Evolutionary conservation across 306 rosid genomes (phyloP).

Genomic region (Prosopis cineraria): DNA sequence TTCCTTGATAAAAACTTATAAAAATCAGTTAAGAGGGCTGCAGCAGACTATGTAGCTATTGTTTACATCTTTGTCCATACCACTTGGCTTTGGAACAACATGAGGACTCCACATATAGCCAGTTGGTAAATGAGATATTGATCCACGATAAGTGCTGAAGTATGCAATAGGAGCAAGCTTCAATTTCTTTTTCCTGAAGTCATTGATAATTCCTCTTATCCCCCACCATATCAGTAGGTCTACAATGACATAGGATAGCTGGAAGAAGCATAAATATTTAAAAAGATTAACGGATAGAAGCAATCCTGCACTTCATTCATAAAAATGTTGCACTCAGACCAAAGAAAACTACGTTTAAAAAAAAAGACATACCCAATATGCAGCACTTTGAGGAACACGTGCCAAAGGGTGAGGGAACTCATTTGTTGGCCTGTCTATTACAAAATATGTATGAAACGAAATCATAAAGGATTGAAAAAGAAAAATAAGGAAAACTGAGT

Average conservation of each 20-base stretch:
- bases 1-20: slow-evolving; percentile 9
- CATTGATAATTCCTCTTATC: slow-evolving; percentile 75
- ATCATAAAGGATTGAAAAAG: slow-evolving; percentile 18
- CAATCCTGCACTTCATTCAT: slow-evolving; percentile 18
- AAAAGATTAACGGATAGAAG: slow-evolving; percentile 24
- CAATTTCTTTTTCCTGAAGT: slow-evolving; percentile 82
- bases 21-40: neutral
- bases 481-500: neutral
- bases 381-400: slow-evolving; percentile 86
- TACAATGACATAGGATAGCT: slow-evolving; percentile 80
- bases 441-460: slow-evolving; percentile 40
- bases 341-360: neutral
- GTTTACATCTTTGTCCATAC: slow-evolving; percentile 44
- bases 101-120: slow-evolving; percentile 92
- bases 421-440: slow-evolving; percentile 82
- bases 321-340: slow-evolving; percentile 28
- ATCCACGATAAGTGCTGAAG: slow-evolving; percentile 83
- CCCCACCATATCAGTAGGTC: slow-evolving; percentile 93
- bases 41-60: slow-evolving; percentile 8
- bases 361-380: slow-evolving; percentile 68
- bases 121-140: slow-evolving; percentile 88
- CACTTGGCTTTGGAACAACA: slow-evolving; percentile 85
- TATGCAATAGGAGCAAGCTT: slow-evolving; percentile 89
- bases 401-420: slow-evolving; percentile 90
- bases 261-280: slow-evolving; percentile 40